Evolutionary conservation across 257 asterid species (phyloP).

Genomic region (Fraxinus americana): DNA sequence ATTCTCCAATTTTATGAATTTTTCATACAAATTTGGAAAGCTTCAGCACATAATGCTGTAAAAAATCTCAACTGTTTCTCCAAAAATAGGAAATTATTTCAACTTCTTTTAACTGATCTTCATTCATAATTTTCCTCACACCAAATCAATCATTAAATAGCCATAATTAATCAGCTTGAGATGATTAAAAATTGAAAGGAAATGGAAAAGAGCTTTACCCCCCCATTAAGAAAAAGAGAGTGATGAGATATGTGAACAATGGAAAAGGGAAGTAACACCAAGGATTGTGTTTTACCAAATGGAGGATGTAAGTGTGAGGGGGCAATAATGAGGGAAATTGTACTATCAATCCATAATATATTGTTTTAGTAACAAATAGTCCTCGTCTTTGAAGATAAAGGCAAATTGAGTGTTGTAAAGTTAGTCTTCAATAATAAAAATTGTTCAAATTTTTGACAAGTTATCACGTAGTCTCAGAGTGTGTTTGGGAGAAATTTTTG

Average conservation of each 20-base stretch:
- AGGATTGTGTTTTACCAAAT: slow-evolving; percentile 39
- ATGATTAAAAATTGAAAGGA: not conserved
- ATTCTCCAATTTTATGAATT: not conserved
- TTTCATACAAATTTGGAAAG: slow-evolving; percentile 18
- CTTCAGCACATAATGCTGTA: slow-evolving; percentile 20
- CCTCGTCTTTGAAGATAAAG: not conserved
- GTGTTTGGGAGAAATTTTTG: too few relatives aligned
- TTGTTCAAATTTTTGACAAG: too few relatives aligned
- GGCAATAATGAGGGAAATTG: not conserved
- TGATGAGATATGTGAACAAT: not conserved
- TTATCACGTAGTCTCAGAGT: too few relatives aligned
- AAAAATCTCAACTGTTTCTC: slow-evolving; percentile 15
- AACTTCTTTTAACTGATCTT: not conserved
- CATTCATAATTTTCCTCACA: not conserved
- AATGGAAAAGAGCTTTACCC: not conserved
- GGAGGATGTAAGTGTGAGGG: slow-evolving; percentile 29
- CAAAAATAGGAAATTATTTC: slow-evolving; percentile 26
- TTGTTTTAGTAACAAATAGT: not conserved
- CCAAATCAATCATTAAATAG: not conserved
- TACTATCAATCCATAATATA: not conserved
- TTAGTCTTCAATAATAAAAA: not conserved
- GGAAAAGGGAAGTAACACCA: not conserved
- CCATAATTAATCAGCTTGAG: not conserved
- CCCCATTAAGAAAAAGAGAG: not conserved
- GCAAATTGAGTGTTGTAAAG: not conserved